Conservation (phyloP, 805 yeast species). For the Danielia reshetovae region DNA sequence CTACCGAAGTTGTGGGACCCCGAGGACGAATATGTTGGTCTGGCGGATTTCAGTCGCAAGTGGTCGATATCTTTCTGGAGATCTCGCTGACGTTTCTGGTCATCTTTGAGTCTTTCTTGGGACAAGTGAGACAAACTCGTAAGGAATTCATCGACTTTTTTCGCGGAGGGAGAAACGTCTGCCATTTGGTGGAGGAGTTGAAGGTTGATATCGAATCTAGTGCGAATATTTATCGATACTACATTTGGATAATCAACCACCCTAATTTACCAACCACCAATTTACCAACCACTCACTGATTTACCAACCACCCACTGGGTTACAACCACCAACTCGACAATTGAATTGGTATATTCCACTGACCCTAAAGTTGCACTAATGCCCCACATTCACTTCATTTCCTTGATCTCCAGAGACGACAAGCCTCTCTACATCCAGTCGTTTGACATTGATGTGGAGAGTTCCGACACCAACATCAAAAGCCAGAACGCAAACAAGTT, state of each 20-base stretch:
- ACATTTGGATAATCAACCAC: too few species aligned
- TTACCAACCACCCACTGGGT: too few species aligned
- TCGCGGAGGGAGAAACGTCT: constrained; percentile 25
- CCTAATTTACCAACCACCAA: too few species aligned
- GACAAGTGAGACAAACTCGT: constrained; percentile 33
- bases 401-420: constrained; percentile 56
- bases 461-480: constrained; percentile 1
- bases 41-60: constrained; percentile 15
- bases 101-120: constrained; percentile 31
- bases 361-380: background rate
- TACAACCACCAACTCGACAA: too few species aligned
- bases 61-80: constrained; percentile 31
- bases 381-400: constrained; percentile 44
- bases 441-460: constrained; percentile 24
- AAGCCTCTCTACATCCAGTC: constrained; percentile 59
- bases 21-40: background rate
- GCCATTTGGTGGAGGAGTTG: constrained; percentile 8
- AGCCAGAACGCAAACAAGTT: constrained; percentile 37
- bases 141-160: constrained; percentile 37
- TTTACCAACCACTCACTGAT: too few species aligned
- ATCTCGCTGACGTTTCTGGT: constrained; percentile 31
- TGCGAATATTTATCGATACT: too few species aligned
- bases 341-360: too few species aligned
- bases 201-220: background rate
- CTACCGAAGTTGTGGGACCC: background rate